Evolutionary conservation across 1,284 basidiomycete genomes (phyloP), one percentile per base, ranked within the genome.

Genomic region (Ustanciosporium gigantosporum): DNA sequence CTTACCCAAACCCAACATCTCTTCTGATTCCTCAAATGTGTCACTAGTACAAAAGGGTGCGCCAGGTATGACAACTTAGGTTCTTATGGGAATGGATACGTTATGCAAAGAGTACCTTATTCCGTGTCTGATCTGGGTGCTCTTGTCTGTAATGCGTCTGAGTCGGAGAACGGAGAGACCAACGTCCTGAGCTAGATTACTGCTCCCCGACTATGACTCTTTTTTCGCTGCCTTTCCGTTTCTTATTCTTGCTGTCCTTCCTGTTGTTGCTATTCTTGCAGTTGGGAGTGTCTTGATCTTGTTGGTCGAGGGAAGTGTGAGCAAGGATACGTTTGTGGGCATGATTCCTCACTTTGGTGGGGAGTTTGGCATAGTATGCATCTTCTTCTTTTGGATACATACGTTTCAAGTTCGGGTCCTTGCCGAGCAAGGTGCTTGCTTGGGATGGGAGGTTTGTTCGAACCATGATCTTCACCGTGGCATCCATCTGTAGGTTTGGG

Each of bases 1-100:
- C 48, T 76, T 46, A 73, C 74, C 16, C 65, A 66, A 41, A 53
- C 45, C 44, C 31, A 49, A 35, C 50, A 53, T 38, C 41, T 58
- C 32, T 58, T 53, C 34, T 52, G 32, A 19, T 11, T 5, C 38
- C 17, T 35, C 11, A 35, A 35, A 29, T 29, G 27, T 29, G 27
- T 29, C n/a, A n/a, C n/a, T n/a, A n/a, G n/a, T n/a, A n/a, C n/a
- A n/a, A n/a, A n/a, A n/a, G n/a, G n/a, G n/a, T 35, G 32, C 4
- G 16, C 9, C 19, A 3, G 11, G 32, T 4, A 8, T 9, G 11
- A 8, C 19, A 21, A 7, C 32, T 5, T 21, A 35, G 16, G 32
- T 21, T 35, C 32, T 35, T 6, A 20, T 35, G 19, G 19, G 15
- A 34, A n/a, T n/a, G n/a, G n/a, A n/a, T n/a, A n/a, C n/a, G n/a